Base-by-base conservation (phyloP, 2,329 filamentous ascomycete genomes). In the Aspergillus niger region DNA sequence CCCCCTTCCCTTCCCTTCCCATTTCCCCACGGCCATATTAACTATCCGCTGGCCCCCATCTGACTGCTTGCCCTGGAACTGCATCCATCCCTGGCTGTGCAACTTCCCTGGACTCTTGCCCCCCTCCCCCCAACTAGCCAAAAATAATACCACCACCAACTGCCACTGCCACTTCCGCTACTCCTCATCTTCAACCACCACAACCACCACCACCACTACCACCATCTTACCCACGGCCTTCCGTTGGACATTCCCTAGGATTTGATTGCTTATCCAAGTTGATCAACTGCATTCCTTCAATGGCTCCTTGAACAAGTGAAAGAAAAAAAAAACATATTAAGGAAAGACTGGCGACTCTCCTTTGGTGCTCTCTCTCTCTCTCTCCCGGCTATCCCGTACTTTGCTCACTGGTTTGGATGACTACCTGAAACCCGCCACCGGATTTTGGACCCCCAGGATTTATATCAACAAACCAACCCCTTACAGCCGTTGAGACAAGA, bases 261-360 rank as follows among this genome's bases (percentile, higher is more conserved):
- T 55, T 56, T 61, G 57, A 49, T 59, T 61, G 36, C 51, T 57
- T 49, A n/a, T 36, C 53, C 41, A 47, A 53, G 41, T 56, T 61
- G 55, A 57, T 49, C 59, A 52, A 63, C 62, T 66, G 57, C 57
- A 59, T 58, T 65, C 62, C 58, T 63, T 66, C 65, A 58, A 68
- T 68, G 66, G 66, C 62, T 68, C 61, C 65, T 49, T 67, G 60
- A 66, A 54, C 26, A 55, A 20, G 47, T 44, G 39, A 55, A 55
- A 24, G 32, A 22, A 11, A 22, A 13, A 44, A 44, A 20, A 8
- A 15, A 3, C 5, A 11, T 13, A 36, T 36, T 36, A 36, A 36
- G 51, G 51, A 53, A 30, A 55, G 39, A 44, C 53, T 61, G 56
- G 48, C 63, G 58, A 63, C 60, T 59, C 57, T 60, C 43, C 57